phyloP scores from a whole-genome alignment of 352 stramenopile genomes.

The Globisporangium abappressorium region DNA sequence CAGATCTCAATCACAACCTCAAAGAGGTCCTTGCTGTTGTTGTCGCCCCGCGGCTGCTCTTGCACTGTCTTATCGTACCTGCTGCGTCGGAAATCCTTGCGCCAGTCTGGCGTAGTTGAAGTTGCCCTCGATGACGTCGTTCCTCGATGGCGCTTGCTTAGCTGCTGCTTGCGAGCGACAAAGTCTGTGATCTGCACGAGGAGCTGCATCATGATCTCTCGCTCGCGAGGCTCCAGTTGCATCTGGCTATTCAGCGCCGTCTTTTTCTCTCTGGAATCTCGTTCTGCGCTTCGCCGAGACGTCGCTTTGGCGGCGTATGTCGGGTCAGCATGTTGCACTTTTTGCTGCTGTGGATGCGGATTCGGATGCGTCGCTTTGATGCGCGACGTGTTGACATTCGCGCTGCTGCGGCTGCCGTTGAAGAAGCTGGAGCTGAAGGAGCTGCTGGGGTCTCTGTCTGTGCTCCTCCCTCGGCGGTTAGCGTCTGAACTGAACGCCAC shows the following conservation, averaged over 20 bases:
- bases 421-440: slow-evolving; percentile 6
- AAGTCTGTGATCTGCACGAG: slow-evolving; percentile 54
- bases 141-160: slow-evolving; percentile 28
- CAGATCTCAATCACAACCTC: slow-evolving; percentile 50
- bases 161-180: slow-evolving; percentile 41
- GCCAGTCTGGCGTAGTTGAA: slow-evolving; percentile 14
- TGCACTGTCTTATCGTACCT: background rate
- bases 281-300: background rate
- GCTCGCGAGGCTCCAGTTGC: slow-evolving; percentile 19
- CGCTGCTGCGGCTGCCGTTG: slow-evolving; percentile 18
- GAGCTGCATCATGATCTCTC: slow-evolving; percentile 40
- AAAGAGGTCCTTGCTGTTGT: slow-evolving; percentile 31
- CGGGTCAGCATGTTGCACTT: slow-evolving; percentile 2
- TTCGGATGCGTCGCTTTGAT: slow-evolving; percentile 7
- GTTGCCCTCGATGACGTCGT: slow-evolving; percentile 19
- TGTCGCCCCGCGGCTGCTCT: background rate
- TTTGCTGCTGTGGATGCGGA: background rate
- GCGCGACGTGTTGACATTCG: slow-evolving; percentile 20
- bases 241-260: background rate
- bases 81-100: slow-evolving; percentile 17
- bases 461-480: background rate
- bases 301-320: background rate
- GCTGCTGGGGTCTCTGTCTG: slow-evolving; percentile 8
- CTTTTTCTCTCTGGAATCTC: background rate
- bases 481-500: background rate